phyloP scores from a whole-genome alignment of 306 rosid genomes.

The Gynostemma pentaphyllum region DNA sequence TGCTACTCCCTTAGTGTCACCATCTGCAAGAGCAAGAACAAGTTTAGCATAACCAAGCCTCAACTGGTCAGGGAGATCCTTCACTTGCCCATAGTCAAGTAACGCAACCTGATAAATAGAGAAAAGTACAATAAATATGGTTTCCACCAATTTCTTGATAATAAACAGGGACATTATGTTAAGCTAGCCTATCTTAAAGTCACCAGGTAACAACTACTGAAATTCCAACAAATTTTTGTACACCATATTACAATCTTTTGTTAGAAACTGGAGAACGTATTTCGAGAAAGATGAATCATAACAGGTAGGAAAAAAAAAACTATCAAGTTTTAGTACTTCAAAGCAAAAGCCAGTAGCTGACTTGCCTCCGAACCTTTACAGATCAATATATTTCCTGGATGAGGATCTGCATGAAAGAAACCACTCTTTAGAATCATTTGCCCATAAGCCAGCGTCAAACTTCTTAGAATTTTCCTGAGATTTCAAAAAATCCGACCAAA shows the following conservation, averaged over 20 bases:
- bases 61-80: slow-evolving; percentile 85
- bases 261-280: not conserved
- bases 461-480: slow-evolving; percentile 83
- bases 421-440: slow-evolving; percentile 97
- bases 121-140: not conserved
- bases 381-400: slow-evolving; percentile 90
- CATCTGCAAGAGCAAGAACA: slow-evolving; percentile 73
- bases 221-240: not conserved
- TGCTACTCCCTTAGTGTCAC: slow-evolving; percentile 51
- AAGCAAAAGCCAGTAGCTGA: slow-evolving; percentile 16
- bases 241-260: not conserved
- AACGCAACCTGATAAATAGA: slow-evolving; percentile 57
- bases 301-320: not conserved
- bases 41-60: slow-evolving; percentile 93
- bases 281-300: not conserved
- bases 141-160: not conserved
- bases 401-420: slow-evolving; percentile 98
- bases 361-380: slow-evolving; percentile 95
- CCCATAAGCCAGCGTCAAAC: slow-evolving; percentile 96
- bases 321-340: not conserved
- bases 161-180: not conserved
- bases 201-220: not conserved
- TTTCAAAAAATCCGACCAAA: slow-evolving; percentile 3
- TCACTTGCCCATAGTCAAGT: slow-evolving; percentile 97
- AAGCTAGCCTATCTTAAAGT: not conserved